Evolutionary conservation across 441 rosid species (phyloP).

Genomic region (Euphorbia corollata): DNA sequence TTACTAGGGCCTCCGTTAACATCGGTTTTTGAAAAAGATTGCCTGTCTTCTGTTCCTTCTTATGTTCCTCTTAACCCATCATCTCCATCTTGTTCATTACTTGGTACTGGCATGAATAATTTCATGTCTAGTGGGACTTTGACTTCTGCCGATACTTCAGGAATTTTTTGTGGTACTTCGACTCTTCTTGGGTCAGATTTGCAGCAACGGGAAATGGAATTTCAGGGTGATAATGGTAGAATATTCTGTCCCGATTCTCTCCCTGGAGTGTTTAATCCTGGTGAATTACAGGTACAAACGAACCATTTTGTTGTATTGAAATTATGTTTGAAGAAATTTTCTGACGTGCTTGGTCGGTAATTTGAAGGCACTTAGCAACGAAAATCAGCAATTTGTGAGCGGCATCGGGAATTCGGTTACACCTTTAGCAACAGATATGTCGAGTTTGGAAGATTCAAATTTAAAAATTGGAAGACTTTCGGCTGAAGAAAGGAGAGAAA

Average conservation of each 20-base stretch:
- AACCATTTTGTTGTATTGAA: neutral
- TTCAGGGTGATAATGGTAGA: conserved; percentile 57
- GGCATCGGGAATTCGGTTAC: conserved; percentile 31
- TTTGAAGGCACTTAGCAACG: conserved; percentile 40
- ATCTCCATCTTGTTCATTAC: conserved; percentile 51
- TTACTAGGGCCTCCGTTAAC: conserved; percentile 35
- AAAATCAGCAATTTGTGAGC: conserved; percentile 41
- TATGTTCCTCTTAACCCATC: conserved; percentile 52
- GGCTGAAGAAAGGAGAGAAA: conserved; percentile 80
- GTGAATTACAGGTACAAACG: conserved; percentile 46
- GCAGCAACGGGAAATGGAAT: conserved; percentile 51
- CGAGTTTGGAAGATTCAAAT: conserved; percentile 64
- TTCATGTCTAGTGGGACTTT: conserved; percentile 39
- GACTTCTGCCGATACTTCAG: conserved; percentile 38
- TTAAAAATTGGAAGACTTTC: conserved; percentile 56
- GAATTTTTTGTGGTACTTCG: conserved; percentile 34
- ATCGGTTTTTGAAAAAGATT: conserved; percentile 63
- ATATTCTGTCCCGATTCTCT: conserved; percentile 46
- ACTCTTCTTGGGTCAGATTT: conserved; percentile 42
- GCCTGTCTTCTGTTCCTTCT: conserved; percentile 69
- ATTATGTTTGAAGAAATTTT: neutral
- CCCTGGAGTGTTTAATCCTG: conserved; percentile 40
- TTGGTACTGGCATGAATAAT: conserved; percentile 33
- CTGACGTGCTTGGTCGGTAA: neutral
- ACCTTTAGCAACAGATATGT: conserved; percentile 55